A percentile compares a stretch with the other conserved stretches of the same genome.
Evolutionary conservation across 2,329 filamentous ascomycete genomes (phyloP).

Genomic region (Exophiala bonariae): DNA sequence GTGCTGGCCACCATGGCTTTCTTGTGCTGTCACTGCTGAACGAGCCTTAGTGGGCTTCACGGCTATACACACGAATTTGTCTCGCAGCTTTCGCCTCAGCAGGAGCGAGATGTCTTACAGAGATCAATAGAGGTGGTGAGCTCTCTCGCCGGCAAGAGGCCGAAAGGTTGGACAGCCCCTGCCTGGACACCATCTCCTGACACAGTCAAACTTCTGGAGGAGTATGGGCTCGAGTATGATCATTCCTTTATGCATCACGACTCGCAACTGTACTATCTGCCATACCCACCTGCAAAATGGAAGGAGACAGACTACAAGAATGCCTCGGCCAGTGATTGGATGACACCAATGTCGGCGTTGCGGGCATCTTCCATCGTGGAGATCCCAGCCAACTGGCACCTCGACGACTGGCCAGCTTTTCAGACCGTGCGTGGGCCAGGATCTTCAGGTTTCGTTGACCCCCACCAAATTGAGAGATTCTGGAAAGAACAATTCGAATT

Average conservation of each 20-base stretch:
- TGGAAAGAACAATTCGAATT: constrained; percentile 51
- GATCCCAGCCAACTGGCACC: constrained; percentile 48
- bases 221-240: constrained; percentile 46
- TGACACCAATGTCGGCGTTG: constrained; percentile 40
- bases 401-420: constrained; percentile 50
- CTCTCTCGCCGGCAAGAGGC: constrained; percentile 40
- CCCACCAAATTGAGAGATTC: constrained; percentile 40
- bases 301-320: constrained; percentile 19
- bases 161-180: constrained; percentile 46
- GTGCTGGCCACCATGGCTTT: background rate
- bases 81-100: constrained; percentile 27
- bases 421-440: constrained; percentile 34
- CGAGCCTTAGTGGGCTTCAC: constrained; percentile 36
- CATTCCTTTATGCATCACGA: constrained; percentile 53
- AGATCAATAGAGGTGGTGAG: constrained; percentile 42
- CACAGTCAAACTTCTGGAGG: constrained; percentile 40
- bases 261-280: constrained; percentile 28
- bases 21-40: constrained; percentile 24
- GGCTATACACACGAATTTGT: constrained; percentile 47
- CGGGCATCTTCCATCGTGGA: constrained; percentile 42
- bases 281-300: constrained; percentile 13
- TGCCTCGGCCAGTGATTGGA: constrained; percentile 26
- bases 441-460: constrained; percentile 31
- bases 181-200: constrained; percentile 42
- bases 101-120: constrained; percentile 39